Evolutionary conservation across 2,329 filamentous ascomycete species (phyloP).

Genomic region (Aureobasidium subglaciale): DNA sequence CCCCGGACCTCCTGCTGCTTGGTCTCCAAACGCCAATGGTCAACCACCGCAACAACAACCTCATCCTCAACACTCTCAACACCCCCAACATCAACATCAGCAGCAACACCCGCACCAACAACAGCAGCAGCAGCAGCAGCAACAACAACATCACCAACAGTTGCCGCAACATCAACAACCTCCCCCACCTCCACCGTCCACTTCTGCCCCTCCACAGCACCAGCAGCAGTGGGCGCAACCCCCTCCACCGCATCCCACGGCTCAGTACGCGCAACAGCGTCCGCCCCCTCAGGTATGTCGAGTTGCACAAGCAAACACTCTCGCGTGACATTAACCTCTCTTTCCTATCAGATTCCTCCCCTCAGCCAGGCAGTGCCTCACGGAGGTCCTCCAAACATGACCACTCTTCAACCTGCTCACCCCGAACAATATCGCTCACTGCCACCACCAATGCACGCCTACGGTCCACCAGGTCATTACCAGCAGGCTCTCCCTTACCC

Average conservation of each 20-base stretch:
- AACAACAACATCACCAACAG: conserved; percentile 11
- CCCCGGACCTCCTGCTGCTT: conserved; percentile 19
- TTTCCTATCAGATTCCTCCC: conserved; percentile 26
- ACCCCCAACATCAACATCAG: conserved; percentile 19
- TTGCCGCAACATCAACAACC: conserved; percentile 14
- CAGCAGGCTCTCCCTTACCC: conserved; percentile 36
- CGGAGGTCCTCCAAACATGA: conserved; percentile 36
- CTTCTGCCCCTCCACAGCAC: conserved; percentile 6
- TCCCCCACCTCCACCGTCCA: conserved; percentile 23
- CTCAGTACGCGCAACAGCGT: conserved; percentile 27
- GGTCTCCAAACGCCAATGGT: conserved; percentile 22
- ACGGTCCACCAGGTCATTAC: conserved; percentile 31
- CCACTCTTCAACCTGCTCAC: conserved; percentile 38
- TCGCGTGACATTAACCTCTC: conserved; percentile 12
- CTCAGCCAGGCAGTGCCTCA: conserved; percentile 27
- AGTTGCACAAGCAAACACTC: neutral
- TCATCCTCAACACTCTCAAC: conserved; percentile 15
- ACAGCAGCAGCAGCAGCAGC: conserved; percentile 19
- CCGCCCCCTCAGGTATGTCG: conserved; percentile 23
- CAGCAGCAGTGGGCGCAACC: conserved; percentile 19
- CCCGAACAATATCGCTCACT: conserved; percentile 39
- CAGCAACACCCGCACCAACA: conserved; percentile 15
- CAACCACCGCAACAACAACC: conserved; percentile 17
- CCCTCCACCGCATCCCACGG: conserved; percentile 28
- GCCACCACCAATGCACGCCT: conserved; percentile 40